phyloP scores from a whole-genome alignment of 371 early-diverging fungal genomes.

The Mucor ambiguus region DNA sequence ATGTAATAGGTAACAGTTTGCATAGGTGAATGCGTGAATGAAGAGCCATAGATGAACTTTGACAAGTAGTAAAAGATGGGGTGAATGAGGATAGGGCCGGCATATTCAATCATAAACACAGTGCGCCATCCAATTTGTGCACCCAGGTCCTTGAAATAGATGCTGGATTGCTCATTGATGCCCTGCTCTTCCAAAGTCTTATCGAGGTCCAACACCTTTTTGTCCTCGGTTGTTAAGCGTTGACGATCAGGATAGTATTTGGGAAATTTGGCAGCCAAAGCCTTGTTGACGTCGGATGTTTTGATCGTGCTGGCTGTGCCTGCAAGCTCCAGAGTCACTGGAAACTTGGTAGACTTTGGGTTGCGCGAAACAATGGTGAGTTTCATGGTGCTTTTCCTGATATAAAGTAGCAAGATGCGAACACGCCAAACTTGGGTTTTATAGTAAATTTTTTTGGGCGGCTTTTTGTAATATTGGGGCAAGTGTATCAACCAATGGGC shows the following conservation, averaged over 20 bases:
- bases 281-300: conserved; percentile 28
- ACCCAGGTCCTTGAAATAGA: conserved; percentile 91
- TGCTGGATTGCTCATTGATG: conserved; percentile 62
- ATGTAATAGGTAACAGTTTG: conserved; percentile 69
- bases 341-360: conserved; percentile 52
- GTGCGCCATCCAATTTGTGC: conserved; percentile 95
- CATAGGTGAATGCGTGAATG: conserved; percentile 68
- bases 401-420: conserved; percentile 2
- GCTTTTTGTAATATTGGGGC: conserved; percentile 5
- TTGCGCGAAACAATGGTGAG: conserved; percentile 47
- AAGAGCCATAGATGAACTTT: conserved; percentile 64
- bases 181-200: conserved; percentile 61
- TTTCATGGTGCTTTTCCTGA: conserved; percentile 37
- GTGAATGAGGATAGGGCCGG: conserved; percentile 90
- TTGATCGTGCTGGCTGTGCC: conserved; percentile 39
- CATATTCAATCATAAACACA: conserved; percentile 94
- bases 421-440: conserved; percentile 7
- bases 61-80: conserved; percentile 81
- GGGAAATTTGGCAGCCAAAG: conserved; percentile 63
- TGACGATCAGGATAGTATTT: conserved; percentile 76
- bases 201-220: conserved; percentile 56
- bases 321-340: conserved; percentile 63
- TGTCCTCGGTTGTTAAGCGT: conserved; percentile 69
- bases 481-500: neutral
- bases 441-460: conserved; percentile 1